Base-by-base conservation (phyloP, 73 alveolate genomes). In the Paraurostyla sp. region DNA sequence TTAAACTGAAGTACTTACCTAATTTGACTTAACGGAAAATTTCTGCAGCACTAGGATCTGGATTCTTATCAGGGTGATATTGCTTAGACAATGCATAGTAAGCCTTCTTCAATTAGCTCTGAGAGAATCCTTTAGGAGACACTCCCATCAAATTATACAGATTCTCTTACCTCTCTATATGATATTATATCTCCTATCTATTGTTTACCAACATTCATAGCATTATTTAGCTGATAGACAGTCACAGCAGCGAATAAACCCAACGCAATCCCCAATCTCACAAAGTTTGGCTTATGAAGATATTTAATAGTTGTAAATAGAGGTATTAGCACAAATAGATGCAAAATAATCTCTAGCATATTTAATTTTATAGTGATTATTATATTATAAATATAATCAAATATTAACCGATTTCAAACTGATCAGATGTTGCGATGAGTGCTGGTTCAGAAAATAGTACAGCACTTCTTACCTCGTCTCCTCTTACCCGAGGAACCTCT, bases 1-100 rank as follows among this genome's bases (percentile, higher is more conserved):
- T 15, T 29, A 27, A 15, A 54, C 9, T 15, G 30, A n/a, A 3
- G 2, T 69, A 41, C 32, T 32, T 73, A 73, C 87, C 87, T 48
- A 52, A n/a, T 7, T 56, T 78, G 13, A 78, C 54, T 35, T 78
- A 30, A 51, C 78, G 27, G 69, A 78, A 78, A 58, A 11, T 51
- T 40, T 78, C 89, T 18, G 80, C 89, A 3, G 89, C 89, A 52
- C 52, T 54, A 9, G 58, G 80, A 54, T 52, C 69, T 7, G 89
- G 89, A 36, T 78, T 78, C 40, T 78, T 78, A 80, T 92, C 97
- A 30, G 97, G 97, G 30, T 92, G 97, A 38, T 87, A 80, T 38
- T 36, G 52, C 43, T 85, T 84, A 0, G 97, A 92, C 29, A 92
- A 69, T 80, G 60, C 81, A 52, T 93, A 82, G 60, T 92, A 92